Evolutionary conservation across 108 stramenopile species (phyloP), one percentile per base, ranked within the genome.

Genomic region (Asterionellopsis glacialis): DNA sequence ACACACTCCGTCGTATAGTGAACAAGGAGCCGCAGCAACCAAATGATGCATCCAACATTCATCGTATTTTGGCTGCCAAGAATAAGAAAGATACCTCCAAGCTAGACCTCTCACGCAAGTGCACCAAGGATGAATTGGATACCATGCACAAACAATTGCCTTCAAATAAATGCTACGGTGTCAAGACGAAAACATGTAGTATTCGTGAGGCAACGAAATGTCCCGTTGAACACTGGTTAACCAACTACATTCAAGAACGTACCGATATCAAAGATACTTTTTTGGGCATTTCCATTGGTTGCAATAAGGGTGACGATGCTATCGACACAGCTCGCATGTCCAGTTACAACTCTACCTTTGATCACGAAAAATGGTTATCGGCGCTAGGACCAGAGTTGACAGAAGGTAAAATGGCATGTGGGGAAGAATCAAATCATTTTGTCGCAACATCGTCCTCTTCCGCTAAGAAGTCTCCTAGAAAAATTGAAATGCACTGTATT

Each of bases 251-350:
- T 55, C n/a, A 16, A 14, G 19, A 3, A 41, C 28, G 18, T 39
- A 41, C 47, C 6, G 21, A 19, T 5, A 48, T 21, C 6, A 61
- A 56, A 33, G 33, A 33, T 33, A 2, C 4, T 16, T 69, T 69
- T 48, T 33, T 24, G 13, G 60, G 53, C 5, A 69, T 69, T 21
- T 25, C 49, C 23, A 74, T 87, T 13, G 85, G 85, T 13, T 87
- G 85, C 63, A 87, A 87, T 60, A 87, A 87, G 62, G 85, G 71
- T 26, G 67, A 80, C 51, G 85, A 87, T 71, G 85, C 85, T 0
- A 33, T 87, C 5, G 53, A 83, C 56, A 55, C 73, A 3, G 65
- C 83, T 47, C 56, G 79, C 38, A 82, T 82, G 79, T 59, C 72
- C 33, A 65, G 74, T 15, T 45, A 56, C 23, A 68, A 81, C 41